Evolutionary conservation across 768 basidiomycete genomes (phyloP), one percentile per base, ranked within the genome.

Genomic region (Gelatoporia subvermispora): DNA sequence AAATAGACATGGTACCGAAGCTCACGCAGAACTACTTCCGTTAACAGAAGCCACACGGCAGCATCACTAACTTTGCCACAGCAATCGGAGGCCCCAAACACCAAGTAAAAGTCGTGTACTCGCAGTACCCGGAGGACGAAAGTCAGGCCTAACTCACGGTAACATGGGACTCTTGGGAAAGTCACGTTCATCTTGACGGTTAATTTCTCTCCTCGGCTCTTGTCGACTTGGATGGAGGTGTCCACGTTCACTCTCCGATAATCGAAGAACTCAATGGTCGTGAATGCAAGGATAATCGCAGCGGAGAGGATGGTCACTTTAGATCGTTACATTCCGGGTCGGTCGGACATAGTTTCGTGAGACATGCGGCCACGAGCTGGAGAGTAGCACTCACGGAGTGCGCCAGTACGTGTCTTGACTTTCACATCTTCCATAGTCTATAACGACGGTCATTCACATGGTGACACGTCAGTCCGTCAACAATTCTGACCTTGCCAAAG

Each of bases 351-450:
- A n/a, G 28, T 43, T 21, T 11, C 13, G 31, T 20, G 41, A 13
- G 40, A 18, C 43, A 7, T 25, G 20, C 15, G 17, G 8, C n/a
- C 17, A 21, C 13, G 13, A 35, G 17, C 18, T 21, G 37, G 25
- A 41, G 13, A 42, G n/a, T 13, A 42, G 17, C 39, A 50, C 89
- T 67, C 58, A 95, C 93, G 74, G 59, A 93, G 74, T 56, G 90
- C 95, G 57, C 90, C 94, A 40, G 89, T 92, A 49, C 93, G 82
- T 28, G 96, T 98, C 77, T 93, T 93, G 71, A 99, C 91, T 73
- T 98, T 98, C 54, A 99, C 96, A 75, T 99, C 96, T 64, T 98
- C 96, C 67, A 91, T 91, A 34, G 96, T 99, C 95, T 99, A 60
- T 25, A 20, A 28, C 3, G 11, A 24, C 17, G 38, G 48, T 45